These are phyloP conservation scores for Colletotrichum sublineola DNA, from an alignment of 2,329 filamentous ascomycete species.

Conservation along the genomic window DNA sequence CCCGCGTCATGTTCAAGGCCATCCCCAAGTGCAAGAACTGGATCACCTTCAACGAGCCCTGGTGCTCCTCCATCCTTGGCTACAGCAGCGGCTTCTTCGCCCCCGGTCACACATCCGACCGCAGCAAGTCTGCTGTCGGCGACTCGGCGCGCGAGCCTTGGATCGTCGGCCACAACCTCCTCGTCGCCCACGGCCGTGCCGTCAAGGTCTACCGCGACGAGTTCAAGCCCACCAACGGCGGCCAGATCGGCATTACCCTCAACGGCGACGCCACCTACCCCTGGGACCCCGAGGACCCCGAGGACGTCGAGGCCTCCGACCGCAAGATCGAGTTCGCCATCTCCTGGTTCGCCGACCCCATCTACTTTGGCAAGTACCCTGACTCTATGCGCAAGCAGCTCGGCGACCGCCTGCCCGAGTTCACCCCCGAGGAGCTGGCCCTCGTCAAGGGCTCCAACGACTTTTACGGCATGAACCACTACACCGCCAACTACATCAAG, in stretches of 20 bases:
- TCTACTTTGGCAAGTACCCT: conserved; percentile 88
- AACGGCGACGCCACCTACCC: conserved; percentile 89
- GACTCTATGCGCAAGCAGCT: conserved; percentile 87
- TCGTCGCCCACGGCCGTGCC: conserved; percentile 83
- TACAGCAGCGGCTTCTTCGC: conserved; percentile 85
- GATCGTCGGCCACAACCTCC: conserved; percentile 84
- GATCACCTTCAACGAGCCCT: conserved; percentile 94
- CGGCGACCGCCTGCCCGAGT: conserved; percentile 80
- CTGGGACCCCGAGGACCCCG: conserved; percentile 82
- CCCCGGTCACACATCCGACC: conserved; percentile 84
- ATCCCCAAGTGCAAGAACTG: conserved; percentile 85
- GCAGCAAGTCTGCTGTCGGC: conserved; percentile 76
- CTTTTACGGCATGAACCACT: conserved; percentile 96
- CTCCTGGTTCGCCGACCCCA: conserved; percentile 88
- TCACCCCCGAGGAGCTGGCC: conserved; percentile 77
- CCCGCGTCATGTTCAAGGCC: conserved; percentile 79
- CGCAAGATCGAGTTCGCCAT: conserved; percentile 91
- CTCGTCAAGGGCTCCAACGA: conserved; percentile 90
- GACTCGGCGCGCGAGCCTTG: conserved; percentile 84
- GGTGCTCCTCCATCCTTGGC: conserved; percentile 85
- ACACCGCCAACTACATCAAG: conserved; percentile 89
- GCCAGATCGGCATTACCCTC: conserved; percentile 88
- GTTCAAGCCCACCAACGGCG: conserved; percentile 79
- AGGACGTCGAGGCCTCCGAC: conserved; percentile 80
- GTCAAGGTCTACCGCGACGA: conserved; percentile 87